These are phyloP conservation scores for Mycosarcoma maydis DNA, from an alignment of 1,284 basidiomycete species.

Conservation along the genomic window DNA sequence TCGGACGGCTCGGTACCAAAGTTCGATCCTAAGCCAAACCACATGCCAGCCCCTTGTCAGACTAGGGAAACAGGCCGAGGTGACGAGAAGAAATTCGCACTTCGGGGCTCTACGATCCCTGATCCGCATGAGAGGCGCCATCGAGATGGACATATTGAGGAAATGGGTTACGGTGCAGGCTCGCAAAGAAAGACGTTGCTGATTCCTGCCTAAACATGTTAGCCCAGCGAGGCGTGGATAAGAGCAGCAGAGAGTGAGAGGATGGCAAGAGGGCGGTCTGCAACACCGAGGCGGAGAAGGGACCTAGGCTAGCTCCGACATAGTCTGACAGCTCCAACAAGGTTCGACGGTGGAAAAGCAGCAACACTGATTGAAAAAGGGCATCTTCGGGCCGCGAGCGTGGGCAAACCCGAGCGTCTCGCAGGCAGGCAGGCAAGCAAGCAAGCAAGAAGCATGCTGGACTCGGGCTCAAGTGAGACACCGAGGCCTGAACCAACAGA, in stretches of 20 bases:
- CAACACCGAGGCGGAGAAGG: slow-evolving; percentile 32
- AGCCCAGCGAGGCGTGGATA: too few species aligned
- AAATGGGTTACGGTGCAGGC: not conserved
- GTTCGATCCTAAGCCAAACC: not conserved
- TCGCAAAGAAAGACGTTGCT: not conserved
- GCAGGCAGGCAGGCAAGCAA: slow-evolving; percentile 2
- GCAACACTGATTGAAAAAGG: not conserved
- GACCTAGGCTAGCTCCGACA: slow-evolving; percentile 16
- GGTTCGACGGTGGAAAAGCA: not conserved
- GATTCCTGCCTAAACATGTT: not conserved
- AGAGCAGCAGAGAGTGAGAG: too few species aligned
- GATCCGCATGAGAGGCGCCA: slow-evolving; percentile 10
- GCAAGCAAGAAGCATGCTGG: slow-evolving; percentile 5
- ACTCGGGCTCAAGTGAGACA: slow-evolving; percentile 20
- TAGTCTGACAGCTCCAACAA: slow-evolving; percentile 14
- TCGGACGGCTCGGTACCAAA: not conserved
- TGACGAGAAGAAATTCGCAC: slow-evolving; percentile 8
- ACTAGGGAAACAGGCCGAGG: slow-evolving; percentile 1
- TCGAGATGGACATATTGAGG: slow-evolving; percentile 28
- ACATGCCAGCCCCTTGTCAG: not conserved
- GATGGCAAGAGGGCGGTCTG: too few species aligned
- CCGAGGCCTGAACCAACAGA: not conserved
- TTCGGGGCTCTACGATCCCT: slow-evolving; percentile 7
- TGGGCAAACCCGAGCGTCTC: slow-evolving; percentile 15
- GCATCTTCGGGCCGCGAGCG: not conserved